Conservation (phyloP, 768 basidiomycete genomes). For the Paxillus ammoniavirescens region DNA sequence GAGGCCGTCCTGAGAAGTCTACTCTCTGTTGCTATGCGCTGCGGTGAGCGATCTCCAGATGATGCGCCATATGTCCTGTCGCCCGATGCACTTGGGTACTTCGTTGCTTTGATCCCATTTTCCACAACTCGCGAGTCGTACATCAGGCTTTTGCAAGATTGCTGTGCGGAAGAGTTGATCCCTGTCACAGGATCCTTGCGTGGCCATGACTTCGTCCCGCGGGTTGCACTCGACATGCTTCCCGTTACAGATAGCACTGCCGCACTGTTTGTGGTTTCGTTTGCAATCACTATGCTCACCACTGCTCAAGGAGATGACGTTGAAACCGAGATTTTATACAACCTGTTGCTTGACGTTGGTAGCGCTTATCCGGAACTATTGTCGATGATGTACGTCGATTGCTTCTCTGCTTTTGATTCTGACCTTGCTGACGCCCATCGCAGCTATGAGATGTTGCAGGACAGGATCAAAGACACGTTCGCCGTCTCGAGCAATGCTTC, state of each 20-base stretch:
- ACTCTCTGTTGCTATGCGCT: slow-evolving; percentile 56
- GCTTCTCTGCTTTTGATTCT: background rate
- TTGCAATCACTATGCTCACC: slow-evolving; percentile 70
- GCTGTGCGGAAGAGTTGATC: slow-evolving; percentile 49
- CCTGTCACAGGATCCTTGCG: slow-evolving; percentile 38
- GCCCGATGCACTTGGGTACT: slow-evolving; percentile 70
- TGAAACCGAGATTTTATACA: slow-evolving; percentile 80
- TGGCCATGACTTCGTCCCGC: slow-evolving; percentile 48
- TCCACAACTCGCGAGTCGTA: slow-evolving; percentile 58
- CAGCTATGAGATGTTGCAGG: slow-evolving; percentile 77
- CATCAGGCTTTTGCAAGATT: slow-evolving; percentile 60
- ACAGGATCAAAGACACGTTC: slow-evolving; percentile 71
- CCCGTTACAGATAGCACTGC: slow-evolving; percentile 59
- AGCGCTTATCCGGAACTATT: slow-evolving; percentile 68
- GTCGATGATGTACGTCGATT: slow-evolving; percentile 61
- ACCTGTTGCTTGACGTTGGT: slow-evolving; percentile 70
- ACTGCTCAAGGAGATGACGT: slow-evolving; percentile 77
- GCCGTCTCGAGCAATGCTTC: slow-evolving; percentile 67
- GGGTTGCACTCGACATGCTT: slow-evolving; percentile 54
- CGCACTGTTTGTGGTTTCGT: slow-evolving; percentile 73
- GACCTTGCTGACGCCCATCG: slow-evolving; percentile 4
- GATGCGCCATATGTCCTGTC: slow-evolving; percentile 45
- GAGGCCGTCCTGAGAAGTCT: slow-evolving; percentile 61
- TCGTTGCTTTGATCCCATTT: slow-evolving; percentile 72
- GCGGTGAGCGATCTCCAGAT: slow-evolving; percentile 35